Evolutionary conservation across 1,139 yeast species (phyloP), one percentile per base, ranked within the genome.

Genomic region (Torulaspora pretoriensis): DNA sequence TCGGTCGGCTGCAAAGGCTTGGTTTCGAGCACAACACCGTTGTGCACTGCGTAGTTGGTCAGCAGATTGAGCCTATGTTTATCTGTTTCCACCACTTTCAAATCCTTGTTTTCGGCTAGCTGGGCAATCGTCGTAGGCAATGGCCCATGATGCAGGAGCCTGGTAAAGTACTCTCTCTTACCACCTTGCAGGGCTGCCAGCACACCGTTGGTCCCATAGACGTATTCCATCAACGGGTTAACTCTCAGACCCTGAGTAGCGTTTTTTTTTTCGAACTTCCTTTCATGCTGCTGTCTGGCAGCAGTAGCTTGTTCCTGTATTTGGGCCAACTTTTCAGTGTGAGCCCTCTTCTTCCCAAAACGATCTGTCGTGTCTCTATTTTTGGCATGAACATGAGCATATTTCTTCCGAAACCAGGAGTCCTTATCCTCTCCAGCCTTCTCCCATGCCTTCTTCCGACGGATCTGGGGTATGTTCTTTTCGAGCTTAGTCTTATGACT

Each of bases 171-270:
- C 9, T 63, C 69, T 54, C 95, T 71, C 51, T 75, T 78, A 14
- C 73, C 70, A 8, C 83, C 75, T 22, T 68, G 64, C 44, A 89
- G 67, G 0, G 88, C 95, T 1, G 95, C 83, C 25, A 74, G 57
- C 1, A 89, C 92, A 0, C 95, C 70, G 47, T 85, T 83, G 0
- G 83, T 80, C 3, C 97, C 97, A 59, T 75, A 87, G 1, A 88
- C 65, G 56, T 81, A 81, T 56, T 88, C 96, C 44, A 75, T 65
- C 33, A 80, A 61, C 0, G 89, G 82, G 45, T 70, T 71, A 2
- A 50, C 46, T 29, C 45, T 38, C 16, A 55, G 31, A 3, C 48
- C 48, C 14, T 43, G 42, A 7, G 42, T 39, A 6, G 53, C 48
- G 33, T 40, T 46, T 2, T 46, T 36, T 22, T 43, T 53, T 10